A percentile compares a stretch with the other conserved stretches of the same genome.
phyloP scores from a whole-genome alignment of 163 green algal genomes.

The Chloromonas sp. region DNA sequence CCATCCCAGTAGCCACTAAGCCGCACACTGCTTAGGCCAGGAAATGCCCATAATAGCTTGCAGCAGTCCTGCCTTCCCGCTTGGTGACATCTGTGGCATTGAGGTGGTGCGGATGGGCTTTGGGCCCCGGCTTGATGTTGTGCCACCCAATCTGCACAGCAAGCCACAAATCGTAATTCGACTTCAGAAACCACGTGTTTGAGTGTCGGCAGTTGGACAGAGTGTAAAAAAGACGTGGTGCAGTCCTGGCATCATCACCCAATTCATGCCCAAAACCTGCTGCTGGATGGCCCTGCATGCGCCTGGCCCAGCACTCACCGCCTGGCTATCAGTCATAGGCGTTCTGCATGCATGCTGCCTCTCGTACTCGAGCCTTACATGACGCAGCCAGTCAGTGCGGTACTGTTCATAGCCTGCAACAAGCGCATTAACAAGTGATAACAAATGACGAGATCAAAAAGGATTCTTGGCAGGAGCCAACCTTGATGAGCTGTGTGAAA shows the following conservation, averaged over 20 bases:
- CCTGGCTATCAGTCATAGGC: slow-evolving; percentile 21
- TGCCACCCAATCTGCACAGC: slow-evolving; percentile 8
- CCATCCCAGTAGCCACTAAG: too few relatives aligned
- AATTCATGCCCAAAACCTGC: too few relatives aligned
- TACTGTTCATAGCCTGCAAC: slow-evolving; percentile 15
- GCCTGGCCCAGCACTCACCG: neutral
- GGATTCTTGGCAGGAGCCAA: too few relatives aligned
- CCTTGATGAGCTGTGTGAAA: too few relatives aligned
- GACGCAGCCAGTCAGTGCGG: slow-evolving; percentile 18
- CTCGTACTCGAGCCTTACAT: slow-evolving; percentile 25
- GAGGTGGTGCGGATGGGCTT: neutral
- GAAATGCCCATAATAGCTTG: slow-evolving; percentile 27
- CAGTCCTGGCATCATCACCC: too few relatives aligned
- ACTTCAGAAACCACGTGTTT: too few relatives aligned
- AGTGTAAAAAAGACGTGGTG: too few relatives aligned
- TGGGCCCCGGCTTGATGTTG: neutral
- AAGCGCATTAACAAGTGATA: too few relatives aligned
- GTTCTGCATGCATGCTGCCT: slow-evolving; percentile 13
- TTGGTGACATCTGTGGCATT: slow-evolving; percentile 22
- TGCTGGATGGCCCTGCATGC: too few relatives aligned
- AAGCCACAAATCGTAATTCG: too few relatives aligned
- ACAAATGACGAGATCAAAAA: too few relatives aligned
- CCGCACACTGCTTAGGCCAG: neutral
- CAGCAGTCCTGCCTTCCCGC: slow-evolving; percentile 14
- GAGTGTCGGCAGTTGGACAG: too few relatives aligned